These are phyloP conservation scores for Silybum marianum DNA, from an alignment of 129 eudicot species.

Conservation along the genomic window DNA sequence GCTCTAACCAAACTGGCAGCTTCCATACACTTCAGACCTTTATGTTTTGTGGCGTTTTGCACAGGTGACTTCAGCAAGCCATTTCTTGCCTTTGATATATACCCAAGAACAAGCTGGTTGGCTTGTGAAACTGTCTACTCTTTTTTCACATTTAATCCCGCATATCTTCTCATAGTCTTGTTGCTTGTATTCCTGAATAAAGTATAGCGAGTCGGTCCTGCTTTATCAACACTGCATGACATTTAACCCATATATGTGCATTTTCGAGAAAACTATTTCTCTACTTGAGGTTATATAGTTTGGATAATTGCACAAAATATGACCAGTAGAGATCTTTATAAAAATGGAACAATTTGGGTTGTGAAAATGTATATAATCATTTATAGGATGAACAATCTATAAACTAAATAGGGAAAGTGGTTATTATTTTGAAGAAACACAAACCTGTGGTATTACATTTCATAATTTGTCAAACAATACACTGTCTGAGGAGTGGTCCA, in stretches of 20 bases:
- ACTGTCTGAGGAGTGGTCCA: not conserved
- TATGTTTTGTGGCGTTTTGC: not conserved
- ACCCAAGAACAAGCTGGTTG: not conserved
- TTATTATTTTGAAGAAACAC: not conserved
- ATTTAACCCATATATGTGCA: not conserved
- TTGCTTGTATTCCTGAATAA: not conserved
- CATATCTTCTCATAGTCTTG: not conserved
- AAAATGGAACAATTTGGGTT: not conserved
- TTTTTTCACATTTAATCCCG: not conserved
- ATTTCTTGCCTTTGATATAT: not conserved
- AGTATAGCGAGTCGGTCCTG: not conserved
- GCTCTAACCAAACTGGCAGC: not conserved
- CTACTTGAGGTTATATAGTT: not conserved
- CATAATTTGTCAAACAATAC: not conserved
- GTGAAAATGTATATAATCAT: not conserved
- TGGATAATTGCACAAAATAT: not conserved
- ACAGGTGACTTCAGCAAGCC: too few species aligned
- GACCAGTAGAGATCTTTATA: not conserved
- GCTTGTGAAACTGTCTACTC: not conserved
- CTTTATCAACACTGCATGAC: not conserved
- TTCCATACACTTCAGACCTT: not conserved
- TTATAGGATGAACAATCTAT: not conserved
- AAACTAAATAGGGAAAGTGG: not conserved
- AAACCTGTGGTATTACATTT: not conserved
- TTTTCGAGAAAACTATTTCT: not conserved